phyloP scores from a whole-genome alignment of 1,284 basidiomycete genomes.

The Boletus semigastroideus region DNA sequence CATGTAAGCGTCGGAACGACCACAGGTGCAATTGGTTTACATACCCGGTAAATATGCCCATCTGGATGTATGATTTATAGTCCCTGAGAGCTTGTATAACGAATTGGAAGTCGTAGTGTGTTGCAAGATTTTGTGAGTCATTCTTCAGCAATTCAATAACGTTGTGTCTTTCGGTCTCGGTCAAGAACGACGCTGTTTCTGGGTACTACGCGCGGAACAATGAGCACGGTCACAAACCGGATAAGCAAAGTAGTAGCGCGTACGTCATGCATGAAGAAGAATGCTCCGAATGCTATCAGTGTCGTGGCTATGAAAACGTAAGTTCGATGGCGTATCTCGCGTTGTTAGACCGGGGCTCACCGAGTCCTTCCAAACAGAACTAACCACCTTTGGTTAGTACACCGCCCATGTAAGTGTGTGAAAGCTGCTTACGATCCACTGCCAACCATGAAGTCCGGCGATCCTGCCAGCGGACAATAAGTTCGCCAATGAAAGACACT shows the following conservation, averaged over 20 bases:
- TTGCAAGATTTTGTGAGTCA: constrained; percentile 9
- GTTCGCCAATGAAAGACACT: neutral
- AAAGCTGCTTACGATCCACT: constrained; percentile 45
- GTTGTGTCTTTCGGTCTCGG: neutral
- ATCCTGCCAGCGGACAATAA: constrained; percentile 19
- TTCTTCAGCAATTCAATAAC: constrained; percentile 1
- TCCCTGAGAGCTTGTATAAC: constrained; percentile 42
- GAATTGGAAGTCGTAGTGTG: constrained; percentile 35
- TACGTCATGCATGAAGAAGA: constrained; percentile 46
- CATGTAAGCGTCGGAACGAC: constrained; percentile 4
- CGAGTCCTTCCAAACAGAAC: constrained; percentile 35
- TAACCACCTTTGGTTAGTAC: constrained; percentile 10
- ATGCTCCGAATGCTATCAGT: constrained; percentile 37
- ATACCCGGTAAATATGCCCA: constrained; percentile 45
- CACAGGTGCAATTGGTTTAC: neutral
- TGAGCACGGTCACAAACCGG: neutral
- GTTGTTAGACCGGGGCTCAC: constrained; percentile 4
- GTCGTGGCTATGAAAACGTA: constrained; percentile 31
- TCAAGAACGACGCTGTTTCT: constrained; percentile 5
- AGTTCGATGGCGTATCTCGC: neutral
- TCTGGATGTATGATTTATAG: constrained; percentile 44
- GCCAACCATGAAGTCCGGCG: constrained; percentile 40
- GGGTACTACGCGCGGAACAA: neutral
- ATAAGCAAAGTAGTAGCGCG: neutral
- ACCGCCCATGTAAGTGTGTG: neutral